phyloP scores from a whole-genome alignment of 2,329 filamentous ascomycete species.

The Aureobasidium sp. region DNA sequence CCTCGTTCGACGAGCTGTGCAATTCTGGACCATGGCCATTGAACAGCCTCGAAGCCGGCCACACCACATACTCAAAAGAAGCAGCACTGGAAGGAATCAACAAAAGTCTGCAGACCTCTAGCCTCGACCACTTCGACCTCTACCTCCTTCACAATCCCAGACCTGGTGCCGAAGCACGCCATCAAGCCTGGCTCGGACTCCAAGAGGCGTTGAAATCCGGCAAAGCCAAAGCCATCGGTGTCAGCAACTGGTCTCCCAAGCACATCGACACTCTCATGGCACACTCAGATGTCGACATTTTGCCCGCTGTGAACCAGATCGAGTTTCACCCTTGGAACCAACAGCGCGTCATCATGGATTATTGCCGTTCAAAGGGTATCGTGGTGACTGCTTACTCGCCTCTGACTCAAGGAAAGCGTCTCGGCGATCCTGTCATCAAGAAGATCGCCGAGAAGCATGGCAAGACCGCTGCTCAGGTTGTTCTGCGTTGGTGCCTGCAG shows the following conservation, averaged over 20 bases:
- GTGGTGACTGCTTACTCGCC: conserved; percentile 52
- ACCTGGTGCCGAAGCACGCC: conserved; percentile 42
- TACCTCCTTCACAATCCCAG: conserved; percentile 57
- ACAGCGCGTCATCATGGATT: conserved; percentile 45
- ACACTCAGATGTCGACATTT: conserved; percentile 49
- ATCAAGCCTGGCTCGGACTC: conserved; percentile 54
- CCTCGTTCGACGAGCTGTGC: conserved; percentile 14
- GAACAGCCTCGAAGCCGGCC: conserved; percentile 16
- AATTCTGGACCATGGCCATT: conserved; percentile 8
- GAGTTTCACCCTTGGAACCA: conserved; percentile 64
- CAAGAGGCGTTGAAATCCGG: conserved; percentile 50
- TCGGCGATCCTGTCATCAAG: conserved; percentile 55
- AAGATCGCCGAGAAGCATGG: conserved; percentile 58
- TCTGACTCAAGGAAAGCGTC: conserved; percentile 56
- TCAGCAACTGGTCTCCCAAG: conserved; percentile 58
- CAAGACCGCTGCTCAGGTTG: conserved; percentile 62
- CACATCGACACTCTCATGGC: conserved; percentile 58
- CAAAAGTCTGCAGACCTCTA: conserved; percentile 3
- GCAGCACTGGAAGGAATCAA: conserved; percentile 5
- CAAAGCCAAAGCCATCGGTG: conserved; percentile 53
- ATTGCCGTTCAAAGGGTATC: conserved; percentile 47
- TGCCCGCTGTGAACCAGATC: conserved; percentile 60
- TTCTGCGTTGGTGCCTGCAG: conserved; percentile 71
- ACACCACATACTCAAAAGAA: conserved; percentile 12
- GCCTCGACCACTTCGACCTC: conserved; percentile 50